Evolutionary conservation across 352 stramenopile species (phyloP).

Genomic region (Pythium coloratum): DNA sequence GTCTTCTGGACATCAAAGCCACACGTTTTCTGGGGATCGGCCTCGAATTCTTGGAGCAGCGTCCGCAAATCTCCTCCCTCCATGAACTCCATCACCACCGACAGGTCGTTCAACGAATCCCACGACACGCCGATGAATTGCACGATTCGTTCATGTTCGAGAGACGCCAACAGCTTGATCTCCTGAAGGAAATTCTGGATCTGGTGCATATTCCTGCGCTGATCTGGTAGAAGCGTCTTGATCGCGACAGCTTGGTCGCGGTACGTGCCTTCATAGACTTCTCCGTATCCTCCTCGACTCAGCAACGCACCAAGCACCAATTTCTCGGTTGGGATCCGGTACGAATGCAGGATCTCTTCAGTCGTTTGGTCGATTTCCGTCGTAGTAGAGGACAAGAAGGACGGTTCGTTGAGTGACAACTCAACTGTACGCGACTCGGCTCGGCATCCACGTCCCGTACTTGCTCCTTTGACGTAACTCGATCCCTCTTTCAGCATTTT

Average conservation of each 20-base stretch:
- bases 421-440: neutral
- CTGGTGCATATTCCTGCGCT: slow-evolving; percentile 45
- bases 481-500: neutral
- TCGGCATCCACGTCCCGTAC: neutral
- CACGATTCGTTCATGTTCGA: slow-evolving; percentile 67
- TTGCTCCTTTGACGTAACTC: neutral
- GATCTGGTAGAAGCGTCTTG: slow-evolving; percentile 56
- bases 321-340: neutral
- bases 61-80: slow-evolving; percentile 15
- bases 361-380: neutral
- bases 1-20: slow-evolving; percentile 10
- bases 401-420: neutral
- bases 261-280: slow-evolving; percentile 53
- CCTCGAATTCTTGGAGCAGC: slow-evolving; percentile 4
- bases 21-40: neutral
- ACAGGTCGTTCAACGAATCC: slow-evolving; percentile 33
- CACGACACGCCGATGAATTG: slow-evolving; percentile 69
- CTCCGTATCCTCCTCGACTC: slow-evolving; percentile 40
- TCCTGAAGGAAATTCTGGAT: slow-evolving; percentile 54
- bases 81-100: slow-evolving; percentile 33
- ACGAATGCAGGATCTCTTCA: neutral
- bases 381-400: neutral
- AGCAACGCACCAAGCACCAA: neutral
- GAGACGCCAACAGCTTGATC: slow-evolving; percentile 52
- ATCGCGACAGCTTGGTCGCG: slow-evolving; percentile 50